Percentiles rank a stretch among this genome's conserved stretches.
These are phyloP conservation scores for Lepiota brunneoincarnata DNA, from an alignment of 768 basidiomycete genomes.

Conservation along the genomic window DNA sequence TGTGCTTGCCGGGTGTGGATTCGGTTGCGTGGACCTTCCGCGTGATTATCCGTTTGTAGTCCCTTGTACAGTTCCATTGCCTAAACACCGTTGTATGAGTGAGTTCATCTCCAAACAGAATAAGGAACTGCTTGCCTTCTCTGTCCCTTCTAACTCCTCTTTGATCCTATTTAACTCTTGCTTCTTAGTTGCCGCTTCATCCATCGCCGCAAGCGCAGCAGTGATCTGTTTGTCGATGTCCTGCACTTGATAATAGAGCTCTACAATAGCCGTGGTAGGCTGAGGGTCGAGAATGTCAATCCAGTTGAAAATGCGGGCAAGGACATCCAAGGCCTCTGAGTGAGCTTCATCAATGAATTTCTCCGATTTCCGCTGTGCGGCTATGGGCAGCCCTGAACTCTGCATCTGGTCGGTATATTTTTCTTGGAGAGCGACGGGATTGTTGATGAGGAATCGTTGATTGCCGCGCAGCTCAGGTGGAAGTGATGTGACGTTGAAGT, in stretches of 20 bases:
- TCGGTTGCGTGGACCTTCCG: no score
- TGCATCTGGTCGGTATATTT: neutral
- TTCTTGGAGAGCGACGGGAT: slow-evolving; percentile 14
- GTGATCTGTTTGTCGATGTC: slow-evolving; percentile 15
- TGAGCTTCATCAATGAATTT: slow-evolving; percentile 1
- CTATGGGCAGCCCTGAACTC: no score
- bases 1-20: no score
- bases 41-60: no score
- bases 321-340: slow-evolving; percentile 6
- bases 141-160: neutral
- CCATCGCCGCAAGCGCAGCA: slow-evolving; percentile 13
- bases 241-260: slow-evolving; percentile 10
- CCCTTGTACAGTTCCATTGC: no score
- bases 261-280: slow-evolving; percentile 13
- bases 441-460: slow-evolving; percentile 13
- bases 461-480: no score
- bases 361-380: no score
- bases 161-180: slow-evolving; percentile 10
- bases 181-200: slow-evolving; percentile 12
- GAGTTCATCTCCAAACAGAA: no score
- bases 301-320: slow-evolving; percentile 14
- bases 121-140: neutral
- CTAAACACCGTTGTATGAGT: no score
- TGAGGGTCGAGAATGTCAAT: slow-evolving; percentile 14
- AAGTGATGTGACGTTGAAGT: no score